Evolutionary conservation across 306 rosid genomes (phyloP), one percentile per base, ranked within the genome.

Genomic region (Castanea crenata): DNA sequence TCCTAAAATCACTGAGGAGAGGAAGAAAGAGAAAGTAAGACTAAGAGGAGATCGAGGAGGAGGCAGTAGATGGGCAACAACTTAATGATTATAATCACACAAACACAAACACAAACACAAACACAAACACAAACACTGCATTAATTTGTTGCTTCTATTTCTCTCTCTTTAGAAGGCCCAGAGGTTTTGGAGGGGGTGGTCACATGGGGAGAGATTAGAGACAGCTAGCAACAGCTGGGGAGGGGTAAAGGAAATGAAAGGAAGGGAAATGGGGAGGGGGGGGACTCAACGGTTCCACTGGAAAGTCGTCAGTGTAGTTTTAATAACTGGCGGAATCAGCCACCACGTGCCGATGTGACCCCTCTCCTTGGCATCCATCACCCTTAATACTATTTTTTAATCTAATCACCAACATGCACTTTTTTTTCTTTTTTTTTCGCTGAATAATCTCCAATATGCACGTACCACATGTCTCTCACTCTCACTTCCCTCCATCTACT

Each of bases 161-260:
- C 52, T 21, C 61, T 57, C 41, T 64, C 31, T 19, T 68, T 74
- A 82, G 46, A 41, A 90, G 83, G 88, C 86, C 87, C 77, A 70
- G 55, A 82, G 87, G 84, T 51, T 35, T 85, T 29, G 88, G 89
- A 77, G 85, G 71, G 80, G 87, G 72, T 83, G 88, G 90, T 86
- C 98, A 92, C 97, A 92, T 94, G 99, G 95, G 78, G 32, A 82
- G 86, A 80, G 82, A 79, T 81, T 84, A 82, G 83, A 80, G 90
- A 92, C 99, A 94, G 99, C 97, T 92, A 91, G 99, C 97, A 87
- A 89, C 99, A 94, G 97, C 99, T 94, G 90, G 80, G 85, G 69
- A 55, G 72, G 10, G n/a, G 5, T 77, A 31, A 86, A 69, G 80
- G 52, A 21, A 86, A 69, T 78, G 52, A 21, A 31, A 19, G 16